A percentile compares a stretch with the other conserved stretches of the same genome.
phyloP scores from a whole-genome alignment of 1,284 basidiomycete species.

The Fomes fomentarius region DNA sequence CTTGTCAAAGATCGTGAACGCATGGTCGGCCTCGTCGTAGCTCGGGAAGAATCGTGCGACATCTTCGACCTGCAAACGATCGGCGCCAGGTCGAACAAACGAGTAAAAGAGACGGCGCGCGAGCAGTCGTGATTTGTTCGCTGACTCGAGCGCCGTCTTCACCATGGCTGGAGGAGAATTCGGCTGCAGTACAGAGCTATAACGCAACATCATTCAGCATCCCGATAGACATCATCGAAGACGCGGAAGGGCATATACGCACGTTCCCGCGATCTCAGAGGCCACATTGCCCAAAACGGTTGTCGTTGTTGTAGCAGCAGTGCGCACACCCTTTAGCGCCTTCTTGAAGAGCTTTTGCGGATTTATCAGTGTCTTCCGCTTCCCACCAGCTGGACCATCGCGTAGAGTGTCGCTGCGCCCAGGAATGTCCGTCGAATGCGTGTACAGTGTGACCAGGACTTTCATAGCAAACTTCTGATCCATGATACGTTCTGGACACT shows the following conservation, averaged over 20 bases:
- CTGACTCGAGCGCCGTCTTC: conserved; percentile 75
- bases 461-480: conserved; percentile 84
- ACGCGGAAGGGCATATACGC: conserved; percentile 12
- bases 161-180: conserved; percentile 88
- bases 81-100: conserved; percentile 68
- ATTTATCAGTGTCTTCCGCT: conserved; percentile 45
- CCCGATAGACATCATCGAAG: no score
- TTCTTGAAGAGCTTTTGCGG: conserved; percentile 72
- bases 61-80: conserved; percentile 71
- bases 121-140: conserved; percentile 84
- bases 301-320: conserved; percentile 78
- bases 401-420: conserved; percentile 71
- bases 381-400: conserved; percentile 41
- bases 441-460: conserved; percentile 78
- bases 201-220: no score
- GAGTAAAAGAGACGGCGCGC: conserved; percentile 89
- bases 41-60: conserved; percentile 76
- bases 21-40: conserved; percentile 64
- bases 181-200: conserved; percentile 85
- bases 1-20: conserved; percentile 82
- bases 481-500: conserved; percentile 73
- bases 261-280: conserved; percentile 72
- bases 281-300: conserved; percentile 82
- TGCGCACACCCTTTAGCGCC: conserved; percentile 72
- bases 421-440: conserved; percentile 72